Conservation (phyloP, 2,329 filamentous ascomycete genomes). For the Fusarium begoniae region DNA sequence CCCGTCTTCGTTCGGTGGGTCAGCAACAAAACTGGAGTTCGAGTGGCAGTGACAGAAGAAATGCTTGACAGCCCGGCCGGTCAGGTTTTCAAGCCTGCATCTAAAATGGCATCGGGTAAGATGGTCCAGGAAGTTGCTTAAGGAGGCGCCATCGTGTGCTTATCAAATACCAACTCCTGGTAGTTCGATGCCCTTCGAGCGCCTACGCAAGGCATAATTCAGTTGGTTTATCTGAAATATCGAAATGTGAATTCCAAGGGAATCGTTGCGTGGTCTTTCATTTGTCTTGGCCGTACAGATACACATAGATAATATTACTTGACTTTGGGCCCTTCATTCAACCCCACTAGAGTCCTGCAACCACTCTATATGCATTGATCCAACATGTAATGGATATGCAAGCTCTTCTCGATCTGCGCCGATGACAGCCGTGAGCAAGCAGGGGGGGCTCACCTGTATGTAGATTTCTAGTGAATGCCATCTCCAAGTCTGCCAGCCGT, state of each 20-base stretch:
- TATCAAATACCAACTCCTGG: not conserved
- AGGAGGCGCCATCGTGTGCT: not conserved
- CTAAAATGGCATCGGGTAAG: conserved; percentile 52
- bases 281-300: not conserved
- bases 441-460: not conserved
- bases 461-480: not conserved
- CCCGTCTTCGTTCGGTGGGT: conserved; percentile 76
- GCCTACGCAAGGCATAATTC: not conserved
- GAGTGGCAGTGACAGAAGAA: conserved; percentile 72
- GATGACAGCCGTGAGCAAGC: not conserved
- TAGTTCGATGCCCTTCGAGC: not conserved
- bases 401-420: not conserved
- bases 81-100: conserved; percentile 59
- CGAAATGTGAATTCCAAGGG: not conserved
- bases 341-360: not conserved
- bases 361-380: not conserved
- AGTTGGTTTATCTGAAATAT: not conserved
- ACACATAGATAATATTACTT: conserved; percentile 5
- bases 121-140: conserved; percentile 65
- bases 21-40: conserved; percentile 70
- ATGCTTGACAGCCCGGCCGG: conserved; percentile 73
- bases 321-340: not conserved
- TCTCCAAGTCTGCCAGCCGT: not conserved
- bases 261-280: not conserved
- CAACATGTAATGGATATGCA: not conserved